Base-by-base conservation (phyloP, 257 asterid species). In the Vinca minor region DNA sequence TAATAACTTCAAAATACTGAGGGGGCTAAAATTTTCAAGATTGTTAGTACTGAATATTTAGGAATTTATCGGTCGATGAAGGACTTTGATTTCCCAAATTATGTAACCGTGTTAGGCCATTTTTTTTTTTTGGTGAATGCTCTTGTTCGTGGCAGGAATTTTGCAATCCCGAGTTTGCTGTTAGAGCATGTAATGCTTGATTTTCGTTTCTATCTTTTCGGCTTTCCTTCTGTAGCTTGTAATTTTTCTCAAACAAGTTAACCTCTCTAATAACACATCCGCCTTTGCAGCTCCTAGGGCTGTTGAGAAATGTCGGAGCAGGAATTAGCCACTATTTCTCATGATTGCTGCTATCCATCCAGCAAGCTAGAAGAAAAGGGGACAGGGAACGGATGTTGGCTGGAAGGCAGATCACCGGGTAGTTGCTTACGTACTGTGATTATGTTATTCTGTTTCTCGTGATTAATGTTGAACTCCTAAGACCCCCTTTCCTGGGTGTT, bases 281-380 rank as follows among this genome's bases (percentile, higher is more conserved):
- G 58, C 62, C 4, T 70, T 39, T 68, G 74, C 78, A 80, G 85
- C 85, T 70, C 85, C 85, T 45, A 76, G 82, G 82, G 82, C 78
- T 28, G 65, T 59, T 41, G 82, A 80, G 42, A 80, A 80, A 50
- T 61, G 72, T 66, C 80, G 63, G 48, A 73, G 64, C 80, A 77
- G 77, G 70, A 76, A 71, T n/a, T 80, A 80, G 74, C 66, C 25
- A 23, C 57, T 12, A 21, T 69, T 63, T 66, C 59, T 13, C 72
- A 68, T 42, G 84, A 50, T 64, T 57, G 61, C 68, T 70, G 79
- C 73, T 66, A 57, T 55, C 79, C 64, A 65, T 52, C 57, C 57
- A 62, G 64, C 64, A 55, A 25, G 38, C 48, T 55, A 4, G 13
- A 49, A 39, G 49, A 28, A 49, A 57, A 57, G 15, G 46, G 68